Percentiles rank a stretch among this genome's conserved stretches.
Conservation (phyloP, 2,329 filamentous ascomycete genomes). For the Ascochyta viciae-villosae region DNA sequence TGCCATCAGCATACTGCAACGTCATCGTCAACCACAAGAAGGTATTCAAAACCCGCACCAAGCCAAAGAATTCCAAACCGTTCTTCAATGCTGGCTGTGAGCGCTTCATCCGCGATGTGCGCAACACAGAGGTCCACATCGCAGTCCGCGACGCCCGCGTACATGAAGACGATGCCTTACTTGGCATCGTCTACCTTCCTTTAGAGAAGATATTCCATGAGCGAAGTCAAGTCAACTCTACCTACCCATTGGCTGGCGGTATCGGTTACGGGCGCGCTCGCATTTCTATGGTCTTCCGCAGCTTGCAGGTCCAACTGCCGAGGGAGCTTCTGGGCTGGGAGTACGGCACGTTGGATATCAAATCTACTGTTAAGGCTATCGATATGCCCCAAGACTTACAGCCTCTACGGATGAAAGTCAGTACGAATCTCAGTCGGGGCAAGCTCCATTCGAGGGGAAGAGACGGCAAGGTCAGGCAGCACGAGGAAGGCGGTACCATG, state of each 20-base stretch:
- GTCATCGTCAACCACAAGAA: constrained; percentile 77
- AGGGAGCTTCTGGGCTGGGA: constrained; percentile 71
- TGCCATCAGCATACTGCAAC: constrained; percentile 75
- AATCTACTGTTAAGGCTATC: constrained; percentile 58
- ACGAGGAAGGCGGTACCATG: constrained; percentile 47
- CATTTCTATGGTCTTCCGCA: constrained; percentile 76
- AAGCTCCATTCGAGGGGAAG: constrained; percentile 61
- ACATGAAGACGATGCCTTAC: constrained; percentile 71
- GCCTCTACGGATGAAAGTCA: constrained; percentile 64
- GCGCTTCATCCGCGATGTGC: constrained; percentile 73
- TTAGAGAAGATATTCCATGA: constrained; percentile 67
- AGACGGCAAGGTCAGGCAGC: constrained; percentile 35
- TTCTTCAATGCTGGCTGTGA: constrained; percentile 82
- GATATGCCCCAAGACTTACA: constrained; percentile 59
- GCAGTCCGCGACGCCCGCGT: constrained; percentile 71
- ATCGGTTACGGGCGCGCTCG: constrained; percentile 74
- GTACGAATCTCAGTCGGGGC: constrained; percentile 63
- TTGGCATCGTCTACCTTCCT: constrained; percentile 74
- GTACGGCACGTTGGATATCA: constrained; percentile 72
- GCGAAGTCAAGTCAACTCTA: constrained; percentile 69
- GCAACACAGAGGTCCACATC: constrained; percentile 70
- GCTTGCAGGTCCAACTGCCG: constrained; percentile 68
- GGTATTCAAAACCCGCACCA: constrained; percentile 73
- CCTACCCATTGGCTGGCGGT: constrained; percentile 72
- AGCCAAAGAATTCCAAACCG: constrained; percentile 78